Evolutionary conservation across 805 yeast genomes (phyloP).

Genomic region (Saccharomycopsis vini): DNA sequence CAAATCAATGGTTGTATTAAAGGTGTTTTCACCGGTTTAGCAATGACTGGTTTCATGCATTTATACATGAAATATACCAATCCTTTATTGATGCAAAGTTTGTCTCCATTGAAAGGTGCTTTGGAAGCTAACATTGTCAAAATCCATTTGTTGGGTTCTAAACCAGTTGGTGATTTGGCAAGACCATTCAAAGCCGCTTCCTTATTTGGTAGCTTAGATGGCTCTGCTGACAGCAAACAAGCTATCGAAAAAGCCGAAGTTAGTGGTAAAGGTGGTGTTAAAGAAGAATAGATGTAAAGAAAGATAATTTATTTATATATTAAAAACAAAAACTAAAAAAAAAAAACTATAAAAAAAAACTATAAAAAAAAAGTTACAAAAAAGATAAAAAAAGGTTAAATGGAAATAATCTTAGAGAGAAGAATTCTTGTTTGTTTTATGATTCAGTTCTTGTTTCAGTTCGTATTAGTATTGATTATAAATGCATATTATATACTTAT

Average conservation of each 20-base stretch:
- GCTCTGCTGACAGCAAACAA: conserved; percentile 72
- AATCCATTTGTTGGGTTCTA: conserved; percentile 76
- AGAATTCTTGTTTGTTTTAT: too few species aligned
- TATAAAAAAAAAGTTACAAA: too few species aligned
- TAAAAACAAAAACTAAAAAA: too few species aligned
- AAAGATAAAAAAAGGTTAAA: too few species aligned
- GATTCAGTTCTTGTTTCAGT: too few species aligned
- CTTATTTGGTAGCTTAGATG: conserved; percentile 47
- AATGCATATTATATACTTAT: too few species aligned
- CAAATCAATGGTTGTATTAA: conserved; percentile 76
- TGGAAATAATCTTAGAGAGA: too few species aligned
- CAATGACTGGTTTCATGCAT: conserved; percentile 99
- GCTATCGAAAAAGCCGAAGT: conserved; percentile 77
- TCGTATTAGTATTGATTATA: too few species aligned
- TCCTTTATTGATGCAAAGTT: conserved; percentile 91
- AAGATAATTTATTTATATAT: too few species aligned
- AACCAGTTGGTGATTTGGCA: conserved; percentile 84
- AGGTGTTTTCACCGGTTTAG: conserved; percentile 78
- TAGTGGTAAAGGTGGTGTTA: conserved; percentile 80
- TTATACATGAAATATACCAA: conserved; percentile 94
- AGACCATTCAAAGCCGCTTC: conserved; percentile 93
- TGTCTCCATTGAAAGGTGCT: conserved; percentile 84
- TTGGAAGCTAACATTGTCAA: conserved; percentile 83
- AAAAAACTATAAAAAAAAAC: too few species aligned
- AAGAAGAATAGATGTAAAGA: conserved; percentile 71